Evolutionary conservation across 176 grass and related monocot species (phyloP).

Genomic region (Carex cristatella): DNA sequence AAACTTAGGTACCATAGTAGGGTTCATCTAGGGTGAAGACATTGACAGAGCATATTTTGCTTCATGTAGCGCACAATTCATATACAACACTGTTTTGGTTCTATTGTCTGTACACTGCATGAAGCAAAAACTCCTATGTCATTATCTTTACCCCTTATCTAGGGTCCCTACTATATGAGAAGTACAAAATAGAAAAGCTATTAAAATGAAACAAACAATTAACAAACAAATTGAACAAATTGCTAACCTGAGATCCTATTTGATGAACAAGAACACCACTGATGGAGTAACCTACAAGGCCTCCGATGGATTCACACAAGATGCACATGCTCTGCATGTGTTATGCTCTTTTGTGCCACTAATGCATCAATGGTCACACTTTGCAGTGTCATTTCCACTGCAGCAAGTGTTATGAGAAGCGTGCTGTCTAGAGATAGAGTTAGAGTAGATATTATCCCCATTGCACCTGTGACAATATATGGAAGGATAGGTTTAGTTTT

Average conservation of each 20-base stretch:
- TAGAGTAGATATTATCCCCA: conserved; percentile 64
- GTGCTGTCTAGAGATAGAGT: conserved; percentile 39
- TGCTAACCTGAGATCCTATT: conserved; percentile 57
- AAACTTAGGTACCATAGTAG: not conserved
- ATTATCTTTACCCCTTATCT: no score
- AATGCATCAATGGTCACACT: conserved; percentile 78
- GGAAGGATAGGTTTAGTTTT: not conserved
- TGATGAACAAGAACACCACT: conserved; percentile 78
- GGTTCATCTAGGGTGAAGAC: no score
- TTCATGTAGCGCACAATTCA: no score
- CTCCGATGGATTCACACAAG: conserved; percentile 62
- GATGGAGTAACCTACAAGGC: conserved; percentile 66
- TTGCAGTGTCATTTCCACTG: conserved; percentile 40
- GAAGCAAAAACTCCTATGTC: no score
- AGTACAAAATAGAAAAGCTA: not conserved
- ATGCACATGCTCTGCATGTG: conserved; percentile 68
- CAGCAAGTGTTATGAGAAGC: conserved; percentile 31
- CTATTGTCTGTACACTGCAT: no score
- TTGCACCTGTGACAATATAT: conserved; percentile 34
- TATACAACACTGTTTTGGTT: no score
- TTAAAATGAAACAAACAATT: not conserved
- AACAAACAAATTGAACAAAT: not conserved
- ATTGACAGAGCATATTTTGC: no score
- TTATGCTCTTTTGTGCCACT: conserved; percentile 69
- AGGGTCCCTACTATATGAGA: no score